A percentile compares a stretch with the other conserved stretches of the same genome.
Conservation (phyloP, 2,329 filamentous ascomycete genomes). For the Aspergillus sojae region DNA sequence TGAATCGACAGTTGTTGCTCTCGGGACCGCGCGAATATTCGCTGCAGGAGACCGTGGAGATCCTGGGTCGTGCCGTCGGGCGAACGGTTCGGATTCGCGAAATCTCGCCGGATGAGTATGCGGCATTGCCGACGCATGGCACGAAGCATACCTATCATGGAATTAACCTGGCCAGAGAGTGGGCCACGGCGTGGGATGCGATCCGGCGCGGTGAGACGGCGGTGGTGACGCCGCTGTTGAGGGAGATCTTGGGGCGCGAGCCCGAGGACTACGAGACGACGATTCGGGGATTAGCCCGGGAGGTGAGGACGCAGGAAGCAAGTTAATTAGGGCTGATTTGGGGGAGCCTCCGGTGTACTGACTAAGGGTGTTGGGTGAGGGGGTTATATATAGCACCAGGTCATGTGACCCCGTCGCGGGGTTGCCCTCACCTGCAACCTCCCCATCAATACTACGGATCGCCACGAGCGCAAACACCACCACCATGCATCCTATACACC, state of each 20-base stretch:
- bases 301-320: background rate
- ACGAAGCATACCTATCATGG: constrained; percentile 41
- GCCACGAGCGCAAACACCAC: background rate
- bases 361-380: background rate
- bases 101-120: constrained; percentile 49
- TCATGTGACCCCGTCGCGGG: background rate
- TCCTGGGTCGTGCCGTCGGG: constrained; percentile 32
- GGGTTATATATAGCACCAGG: background rate
- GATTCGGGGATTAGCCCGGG: constrained; percentile 18
- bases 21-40: constrained; percentile 38
- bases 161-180: constrained; percentile 44
- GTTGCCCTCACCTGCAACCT: background rate
- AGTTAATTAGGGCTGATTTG: background rate
- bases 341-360: background rate
- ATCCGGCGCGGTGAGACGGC: constrained; percentile 49
- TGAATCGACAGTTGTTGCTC: constrained; percentile 38
- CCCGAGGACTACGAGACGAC: constrained; percentile 48
- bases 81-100: constrained; percentile 36
- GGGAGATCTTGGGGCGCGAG: constrained; percentile 45
- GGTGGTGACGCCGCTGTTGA: constrained; percentile 43
- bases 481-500: background rate
- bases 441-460: background rate
- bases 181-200: constrained; percentile 53
- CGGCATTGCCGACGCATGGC: constrained; percentile 39
- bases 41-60: constrained; percentile 38